A percentile compares a stretch with the other conserved stretches of the same genome.
Evolutionary conservation across 2,329 filamentous ascomycete species (phyloP).

Genomic region (Pseudocercospora fuligena): DNA sequence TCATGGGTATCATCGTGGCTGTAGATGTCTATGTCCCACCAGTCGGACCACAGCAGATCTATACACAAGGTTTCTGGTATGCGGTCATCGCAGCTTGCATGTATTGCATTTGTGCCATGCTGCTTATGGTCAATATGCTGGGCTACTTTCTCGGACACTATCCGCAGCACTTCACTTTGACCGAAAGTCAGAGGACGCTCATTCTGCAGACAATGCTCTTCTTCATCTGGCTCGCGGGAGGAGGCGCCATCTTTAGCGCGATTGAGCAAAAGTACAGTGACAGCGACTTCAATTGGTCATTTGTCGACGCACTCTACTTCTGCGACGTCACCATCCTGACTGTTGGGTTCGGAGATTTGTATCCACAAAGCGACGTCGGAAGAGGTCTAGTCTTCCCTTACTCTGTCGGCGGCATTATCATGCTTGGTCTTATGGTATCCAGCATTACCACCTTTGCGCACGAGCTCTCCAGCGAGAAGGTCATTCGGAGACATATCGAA

Average conservation of each 20-base stretch:
- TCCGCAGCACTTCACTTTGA: constrained; percentile 76
- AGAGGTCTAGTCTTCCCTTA: constrained; percentile 81
- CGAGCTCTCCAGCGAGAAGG: constrained; percentile 65
- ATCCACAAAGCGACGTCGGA: constrained; percentile 60
- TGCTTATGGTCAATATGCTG: constrained; percentile 79
- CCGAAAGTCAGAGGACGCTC: constrained; percentile 79
- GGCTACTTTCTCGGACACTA: constrained; percentile 79
- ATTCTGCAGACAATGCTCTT: constrained; percentile 91
- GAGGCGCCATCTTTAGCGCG: constrained; percentile 73
- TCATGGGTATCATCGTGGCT: constrained; percentile 68
- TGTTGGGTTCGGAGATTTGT: constrained; percentile 67
- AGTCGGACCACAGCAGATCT: constrained; percentile 54
- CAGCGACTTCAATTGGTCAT: constrained; percentile 60
- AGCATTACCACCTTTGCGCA: constrained; percentile 72
- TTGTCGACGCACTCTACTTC: constrained; percentile 71
- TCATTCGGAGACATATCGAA: constrained; percentile 64
- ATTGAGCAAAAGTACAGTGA: constrained; percentile 59
- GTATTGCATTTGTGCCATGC: constrained; percentile 77
- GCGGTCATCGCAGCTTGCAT: constrained; percentile 78
- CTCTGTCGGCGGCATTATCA: constrained; percentile 80
- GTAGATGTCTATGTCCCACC: constrained; percentile 66
- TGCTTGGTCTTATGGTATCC: constrained; percentile 79
- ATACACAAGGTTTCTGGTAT: constrained; percentile 88
- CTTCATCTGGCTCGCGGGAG: constrained; percentile 78
- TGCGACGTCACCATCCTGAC: constrained; percentile 71